Base-by-base conservation (phyloP, 768 basidiomycete species). In the Cystobasidium onofrii region DNA sequence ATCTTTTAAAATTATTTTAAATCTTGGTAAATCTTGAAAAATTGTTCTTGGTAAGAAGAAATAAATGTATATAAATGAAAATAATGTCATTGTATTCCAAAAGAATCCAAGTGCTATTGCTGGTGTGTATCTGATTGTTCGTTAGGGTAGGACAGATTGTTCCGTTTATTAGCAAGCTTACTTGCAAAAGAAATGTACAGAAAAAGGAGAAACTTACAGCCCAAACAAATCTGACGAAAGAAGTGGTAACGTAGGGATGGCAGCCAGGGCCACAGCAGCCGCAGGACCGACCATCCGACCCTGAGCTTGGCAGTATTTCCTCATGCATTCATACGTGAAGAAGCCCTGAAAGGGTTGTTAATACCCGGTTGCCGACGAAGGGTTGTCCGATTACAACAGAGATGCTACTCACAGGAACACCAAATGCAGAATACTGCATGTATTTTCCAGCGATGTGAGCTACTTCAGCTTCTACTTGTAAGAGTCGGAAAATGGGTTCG, bases 401-500 rank as follows among this genome's bases (percentile, higher is more conserved):
- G 4, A 15, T n/a, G n/a, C n/a, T n/a, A 39, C 60, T 61, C 25
- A 61, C 60, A 12, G 64, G 64, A 34, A 65, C 15, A 7, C 64
- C 64, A 18, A 44, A 27, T 43, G 64, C 39, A 2, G 34, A 17
- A 17, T 34, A 25, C 27, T 36, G 41, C 65, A 67, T 46, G 29
- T 67, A 67, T 31, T 31, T 29, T 6, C 33, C 65, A 1, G 65
- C 65, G 10, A 71, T 61, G 34, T 55, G 29, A 15, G 69, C 69
- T 27, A 52, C 29, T 55, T 61, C 54, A 12, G 50, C 52, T 17
- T 71, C 54, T 1, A 71, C 54, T 34, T 36, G 10, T 13, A 71
- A 52, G 20, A 71, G 33, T 1, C 61, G 33, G 69, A 71, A 71
- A 20, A 71, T 55, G 9, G 52, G 52, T 54, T 71, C 54, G 31